These are phyloP conservation scores for Xylaria intraflava DNA, from an alignment of 495 filamentous ascomycete species.

Conservation along the genomic window DNA sequence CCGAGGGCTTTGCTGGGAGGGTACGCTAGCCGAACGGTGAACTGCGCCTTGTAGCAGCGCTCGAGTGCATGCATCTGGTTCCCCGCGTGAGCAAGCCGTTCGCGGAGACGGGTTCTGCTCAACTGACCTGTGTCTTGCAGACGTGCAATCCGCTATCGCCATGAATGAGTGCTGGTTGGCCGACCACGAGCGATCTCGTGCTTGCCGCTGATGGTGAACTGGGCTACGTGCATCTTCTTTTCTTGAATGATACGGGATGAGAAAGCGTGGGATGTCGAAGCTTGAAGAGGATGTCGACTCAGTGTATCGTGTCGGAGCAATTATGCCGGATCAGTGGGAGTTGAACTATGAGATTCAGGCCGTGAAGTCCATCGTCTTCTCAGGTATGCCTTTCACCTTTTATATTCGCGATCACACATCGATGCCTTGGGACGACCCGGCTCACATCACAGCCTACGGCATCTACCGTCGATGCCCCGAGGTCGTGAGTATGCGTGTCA, in stretches of 20 bases:
- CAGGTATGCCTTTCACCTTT: neutral
- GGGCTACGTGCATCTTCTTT: slow-evolving; percentile 23
- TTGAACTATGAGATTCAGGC: too few species aligned
- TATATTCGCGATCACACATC: neutral
- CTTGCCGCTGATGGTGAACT: slow-evolving; percentile 27
- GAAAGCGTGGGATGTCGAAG: neutral
- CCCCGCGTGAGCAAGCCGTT: neutral
- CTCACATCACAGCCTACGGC: neutral
- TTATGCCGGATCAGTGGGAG: too few species aligned
- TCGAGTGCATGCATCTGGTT: neutral
- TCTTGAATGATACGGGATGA: neutral
- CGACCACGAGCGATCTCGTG: slow-evolving; percentile 26
- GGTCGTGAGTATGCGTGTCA: neutral
- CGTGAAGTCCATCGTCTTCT: too few species aligned
- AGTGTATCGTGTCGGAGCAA: too few species aligned
- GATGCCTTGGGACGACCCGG: too few species aligned
- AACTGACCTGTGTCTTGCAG: neutral
- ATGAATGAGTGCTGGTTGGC: slow-evolving; percentile 18
- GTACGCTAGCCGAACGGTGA: too few species aligned
- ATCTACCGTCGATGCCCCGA: neutral
- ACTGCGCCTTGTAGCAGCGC: neutral
- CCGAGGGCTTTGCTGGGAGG: too few species aligned
- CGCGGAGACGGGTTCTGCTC: neutral
- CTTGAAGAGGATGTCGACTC: neutral
- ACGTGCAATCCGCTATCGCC: neutral